Evolutionary conservation across 208 protist genomes (phyloP), one percentile per base, ranked within the genome.

Genomic region (Crithidia sp.): DNA sequence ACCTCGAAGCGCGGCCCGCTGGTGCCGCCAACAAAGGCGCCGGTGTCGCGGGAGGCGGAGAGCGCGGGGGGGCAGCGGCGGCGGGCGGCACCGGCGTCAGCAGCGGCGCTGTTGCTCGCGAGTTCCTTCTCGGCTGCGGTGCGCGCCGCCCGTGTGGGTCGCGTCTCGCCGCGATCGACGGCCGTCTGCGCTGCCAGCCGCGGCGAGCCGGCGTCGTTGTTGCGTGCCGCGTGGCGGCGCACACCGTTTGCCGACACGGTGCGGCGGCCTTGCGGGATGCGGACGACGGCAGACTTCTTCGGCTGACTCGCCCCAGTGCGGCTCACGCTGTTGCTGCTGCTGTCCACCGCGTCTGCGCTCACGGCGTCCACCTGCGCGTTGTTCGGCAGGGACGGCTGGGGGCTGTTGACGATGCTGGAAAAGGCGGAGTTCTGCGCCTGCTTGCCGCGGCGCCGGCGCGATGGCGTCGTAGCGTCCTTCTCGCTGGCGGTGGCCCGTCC

Each of bases 261-360:
- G 37, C 67, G 67, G n/a, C 74, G 67, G 8, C 36, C 45, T 16
- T 68, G 58, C 60, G 52, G 12, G 10, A 63, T 59, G 44, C 52
- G 74, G 10, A 69, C 16, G 2, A 74, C 58, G 39, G 43, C 67
- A 7, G 74, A 72, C 67, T 57, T 69, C 47, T 63, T 63, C 8
- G 59, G 74, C 4, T 36, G n/a, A 17, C 39, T 41, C 4, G 36
- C 37, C 0, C 61, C 19, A 5, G 58, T 14, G 28, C 16, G 52
- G 19, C 47, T n/a, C 14, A 54, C 55, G 65, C 55, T 71, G 65
- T 52, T 43, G 64, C 39, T 52, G 40, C 9, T 60, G 36, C 37
- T 44, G 14, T 66, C 67, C 49, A 50, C 58, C 9, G 7, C 16
- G 14, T 37, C 45, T 3, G 60, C 16, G 40, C 56, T 50, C 54